Percentiles rank a stretch among this genome's conserved stretches.
Evolutionary conservation across 495 filamentous ascomycete species (phyloP).

Genomic region (Podospora fimiseda): DNA sequence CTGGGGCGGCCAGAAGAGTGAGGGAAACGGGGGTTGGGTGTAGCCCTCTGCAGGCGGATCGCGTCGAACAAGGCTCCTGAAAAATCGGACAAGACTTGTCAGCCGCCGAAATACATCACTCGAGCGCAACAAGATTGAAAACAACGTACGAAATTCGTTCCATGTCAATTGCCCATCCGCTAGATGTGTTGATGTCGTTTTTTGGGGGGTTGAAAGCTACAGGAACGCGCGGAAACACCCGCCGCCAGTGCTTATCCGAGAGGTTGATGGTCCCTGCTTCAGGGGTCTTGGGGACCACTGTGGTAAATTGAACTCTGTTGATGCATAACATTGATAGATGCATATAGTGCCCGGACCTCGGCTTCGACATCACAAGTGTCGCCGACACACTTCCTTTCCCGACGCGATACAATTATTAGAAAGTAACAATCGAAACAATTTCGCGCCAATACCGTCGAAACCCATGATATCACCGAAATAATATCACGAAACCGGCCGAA

Average conservation of each 20-base stretch:
- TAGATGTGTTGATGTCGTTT: background rate
- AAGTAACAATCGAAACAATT: no score
- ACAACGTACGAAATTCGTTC: constrained; percentile 15
- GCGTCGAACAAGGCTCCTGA: constrained; percentile 15
- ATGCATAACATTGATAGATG: constrained; percentile 1
- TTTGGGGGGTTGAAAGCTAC: background rate
- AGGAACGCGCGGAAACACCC: background rate
- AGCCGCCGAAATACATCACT: no score
- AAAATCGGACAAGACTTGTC: constrained; percentile 2
- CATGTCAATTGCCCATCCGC: constrained; percentile 7
- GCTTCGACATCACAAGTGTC: background rate
- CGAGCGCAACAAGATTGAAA: no score
- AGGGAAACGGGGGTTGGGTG: constrained; percentile 71
- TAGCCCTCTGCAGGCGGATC: constrained; percentile 60
- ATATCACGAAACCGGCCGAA: constrained; percentile 7
- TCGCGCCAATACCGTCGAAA: background rate
- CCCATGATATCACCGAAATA: background rate
- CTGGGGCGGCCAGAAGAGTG: constrained; percentile 68
- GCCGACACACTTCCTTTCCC: background rate
- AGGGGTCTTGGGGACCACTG: background rate
- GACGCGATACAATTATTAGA: background rate
- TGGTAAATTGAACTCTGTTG: background rate
- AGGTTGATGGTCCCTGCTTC: background rate
- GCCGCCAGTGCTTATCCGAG: background rate
- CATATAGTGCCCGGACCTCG: constrained; percentile 3